Evolutionary conservation across 2,329 filamentous ascomycete species (phyloP).

Genomic region (Stylonectria norvegica): DNA sequence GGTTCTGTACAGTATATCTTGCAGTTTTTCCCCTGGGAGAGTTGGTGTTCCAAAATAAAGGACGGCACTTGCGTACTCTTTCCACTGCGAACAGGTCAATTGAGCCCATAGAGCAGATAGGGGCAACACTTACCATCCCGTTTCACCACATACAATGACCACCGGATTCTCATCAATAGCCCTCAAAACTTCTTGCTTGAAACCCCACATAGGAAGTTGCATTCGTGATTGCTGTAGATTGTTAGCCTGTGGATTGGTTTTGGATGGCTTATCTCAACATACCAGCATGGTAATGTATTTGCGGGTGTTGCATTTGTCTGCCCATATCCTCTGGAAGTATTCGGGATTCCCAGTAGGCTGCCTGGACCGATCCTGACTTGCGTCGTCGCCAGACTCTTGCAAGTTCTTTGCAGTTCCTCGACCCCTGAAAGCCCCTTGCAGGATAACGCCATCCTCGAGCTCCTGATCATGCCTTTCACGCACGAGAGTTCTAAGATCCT

Average conservation of each 20-base stretch:
- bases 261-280: conserved; percentile 23
- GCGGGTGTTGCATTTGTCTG: conserved; percentile 51
- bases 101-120: background rate
- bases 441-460: conserved; percentile 68
- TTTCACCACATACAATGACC: conserved; percentile 93
- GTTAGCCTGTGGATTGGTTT: conserved; percentile 9
- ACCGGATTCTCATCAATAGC: conserved; percentile 78
- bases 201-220: conserved; percentile 86
- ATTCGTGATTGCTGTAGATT: conserved; percentile 55
- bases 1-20: conserved; percentile 97
- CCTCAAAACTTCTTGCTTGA: conserved; percentile 71
- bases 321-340: conserved; percentile 57
- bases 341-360: conserved; percentile 41
- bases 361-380: conserved; percentile 42
- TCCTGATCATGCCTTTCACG: conserved; percentile 66
- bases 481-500: conserved; percentile 66
- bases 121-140: conserved; percentile 62
- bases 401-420: conserved; percentile 46
- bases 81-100: conserved; percentile 50
- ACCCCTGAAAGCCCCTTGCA: conserved; percentile 73
- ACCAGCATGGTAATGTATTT: conserved; percentile 78
- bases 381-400: conserved; percentile 49
- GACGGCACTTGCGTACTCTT: conserved; percentile 98
- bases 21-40: conserved; percentile 74
- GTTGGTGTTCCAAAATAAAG: conserved; percentile 85